Base-by-base conservation (phyloP, 495 filamentous ascomycete genomes). In the Aspergillus leporis region DNA sequence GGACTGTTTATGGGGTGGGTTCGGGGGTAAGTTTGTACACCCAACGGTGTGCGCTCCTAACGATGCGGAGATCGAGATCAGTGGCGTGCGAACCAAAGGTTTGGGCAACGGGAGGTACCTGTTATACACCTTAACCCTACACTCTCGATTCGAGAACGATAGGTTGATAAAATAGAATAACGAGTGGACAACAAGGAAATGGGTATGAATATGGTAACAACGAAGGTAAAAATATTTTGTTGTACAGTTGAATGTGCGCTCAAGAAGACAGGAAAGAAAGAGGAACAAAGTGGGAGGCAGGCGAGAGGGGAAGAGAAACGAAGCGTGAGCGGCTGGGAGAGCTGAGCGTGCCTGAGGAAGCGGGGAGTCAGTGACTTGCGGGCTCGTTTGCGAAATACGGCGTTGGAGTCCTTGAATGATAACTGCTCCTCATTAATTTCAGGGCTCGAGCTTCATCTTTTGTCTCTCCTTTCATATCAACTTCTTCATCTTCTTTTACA, bases 221-320 rank as follows among this genome's bases (percentile, higher is more conserved):
- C 48, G 51, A 63, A 58, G 53, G 43, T 47, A 47, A 58, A 64
- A 67, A 64, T 55, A 54, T 69, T 68, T 51, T 77, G 73, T 75
- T 77, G 72, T 75, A 76, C 73, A 75, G 59, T 57, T 51, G 64
- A 64, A 61, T 71, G 72, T 65, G 69, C 64, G 67, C 31, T 66
- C 70, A 65, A 63, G 70, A 68, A 64, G 49, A 70, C 68, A 70
- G 68, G 66, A 50, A 51, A 62, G 61, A 66, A 63, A 63, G 63
- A 66, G 68, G 56, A 60, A 61, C 63, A 73, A 68, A 65, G 56
- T 61, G 62, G 59, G 59, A 59, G 60, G 61, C 69, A 62, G 63
- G 61, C 56, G 56, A 71, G 65, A 67, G 63, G 62, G 59, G 58
- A 60, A 59, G 60, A 62, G 50, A 60, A 51, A 55, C 55, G 60